A percentile compares a stretch with the other conserved stretches of the same genome.
Conservation (phyloP, 2,329 filamentous ascomycete genomes). For the Chalaropsis thielavioides region DNA sequence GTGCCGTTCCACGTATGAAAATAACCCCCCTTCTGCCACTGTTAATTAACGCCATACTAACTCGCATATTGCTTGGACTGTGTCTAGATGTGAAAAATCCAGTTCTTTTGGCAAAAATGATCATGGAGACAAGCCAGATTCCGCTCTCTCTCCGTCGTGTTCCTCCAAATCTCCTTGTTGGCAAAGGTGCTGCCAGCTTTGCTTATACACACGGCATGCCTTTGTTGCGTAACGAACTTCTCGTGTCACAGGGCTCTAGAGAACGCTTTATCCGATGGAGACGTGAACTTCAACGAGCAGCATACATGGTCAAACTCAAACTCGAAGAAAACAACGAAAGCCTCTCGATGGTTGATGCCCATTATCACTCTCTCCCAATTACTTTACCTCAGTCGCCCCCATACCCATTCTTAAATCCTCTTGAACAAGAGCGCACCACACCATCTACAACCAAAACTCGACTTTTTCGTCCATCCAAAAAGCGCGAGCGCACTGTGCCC, state of each 20-base stretch:
- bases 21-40: background rate
- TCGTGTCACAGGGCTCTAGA: constrained; percentile 66
- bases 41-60: background rate
- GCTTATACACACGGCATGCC: constrained; percentile 64
- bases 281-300: constrained; percentile 51
- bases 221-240: constrained; percentile 55
- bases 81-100: constrained; percentile 78
- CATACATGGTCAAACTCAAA: constrained; percentile 28
- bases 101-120: constrained; percentile 67
- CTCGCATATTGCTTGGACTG: constrained; percentile 7
- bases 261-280: constrained; percentile 71
- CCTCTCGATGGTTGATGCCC: constrained; percentile 13
- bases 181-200: constrained; percentile 74
- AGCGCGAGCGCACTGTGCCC: background rate
- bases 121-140: constrained; percentile 63
- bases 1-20: constrained; percentile 65
- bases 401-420: background rate
- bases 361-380: constrained; percentile 15
- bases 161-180: constrained; percentile 81
- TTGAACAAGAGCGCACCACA: background rate
- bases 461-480: constrained; percentile 4
- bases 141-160: constrained; percentile 75
- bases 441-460: background rate
- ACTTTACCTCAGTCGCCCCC: background rate
- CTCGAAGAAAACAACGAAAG: constrained; percentile 21